phyloP scores from a whole-genome alignment of 192 early-diverging fungal species.

The Gryganskiella cystojenkinii region DNA sequence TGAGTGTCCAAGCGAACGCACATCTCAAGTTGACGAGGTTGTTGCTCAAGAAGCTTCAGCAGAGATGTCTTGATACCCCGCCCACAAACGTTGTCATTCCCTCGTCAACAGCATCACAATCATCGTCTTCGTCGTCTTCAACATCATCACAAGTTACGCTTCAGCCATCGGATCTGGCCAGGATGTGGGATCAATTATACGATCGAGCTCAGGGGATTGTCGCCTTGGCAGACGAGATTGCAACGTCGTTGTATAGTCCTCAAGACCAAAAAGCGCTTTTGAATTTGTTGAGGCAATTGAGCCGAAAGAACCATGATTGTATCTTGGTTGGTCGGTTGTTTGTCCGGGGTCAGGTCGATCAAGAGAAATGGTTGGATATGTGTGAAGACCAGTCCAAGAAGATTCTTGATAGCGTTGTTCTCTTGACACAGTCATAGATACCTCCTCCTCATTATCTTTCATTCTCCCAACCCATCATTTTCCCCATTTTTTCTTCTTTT shows the following conservation, averaged over 20 bases:
- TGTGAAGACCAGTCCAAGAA: slow-evolving; percentile 51
- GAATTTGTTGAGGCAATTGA: slow-evolving; percentile 30
- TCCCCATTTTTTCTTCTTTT: neutral
- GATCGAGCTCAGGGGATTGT: slow-evolving; percentile 37
- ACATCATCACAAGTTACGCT: neutral
- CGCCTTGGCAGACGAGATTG: slow-evolving; percentile 48
- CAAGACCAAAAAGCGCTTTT: slow-evolving; percentile 30
- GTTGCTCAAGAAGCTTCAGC: slow-evolving; percentile 51
- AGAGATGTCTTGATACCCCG: slow-evolving; percentile 46
- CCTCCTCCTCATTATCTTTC: no score
- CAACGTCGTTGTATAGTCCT: slow-evolving; percentile 45
- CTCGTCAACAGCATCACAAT: neutral
- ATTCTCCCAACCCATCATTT: no score
- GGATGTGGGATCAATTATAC: slow-evolving; percentile 50
- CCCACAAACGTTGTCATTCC: neutral
- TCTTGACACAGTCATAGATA: slow-evolving; percentile 1
- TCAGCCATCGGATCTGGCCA: slow-evolving; percentile 22
- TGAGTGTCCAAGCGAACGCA: slow-evolving; percentile 36
- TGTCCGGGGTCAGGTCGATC: slow-evolving; percentile 40
- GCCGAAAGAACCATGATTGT: slow-evolving; percentile 47
- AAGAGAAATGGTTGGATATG: slow-evolving; percentile 51
- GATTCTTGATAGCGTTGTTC: slow-evolving; percentile 34
- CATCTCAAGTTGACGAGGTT: slow-evolving; percentile 49
- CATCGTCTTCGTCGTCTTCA: no score
- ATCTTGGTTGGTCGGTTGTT: slow-evolving; percentile 38